Percentiles rank a stretch among this genome's conserved stretches.
These are phyloP conservation scores for Amylocarpus encephaloides DNA, from an alignment of 2,329 filamentous ascomycete species.

Conservation along the genomic window DNA sequence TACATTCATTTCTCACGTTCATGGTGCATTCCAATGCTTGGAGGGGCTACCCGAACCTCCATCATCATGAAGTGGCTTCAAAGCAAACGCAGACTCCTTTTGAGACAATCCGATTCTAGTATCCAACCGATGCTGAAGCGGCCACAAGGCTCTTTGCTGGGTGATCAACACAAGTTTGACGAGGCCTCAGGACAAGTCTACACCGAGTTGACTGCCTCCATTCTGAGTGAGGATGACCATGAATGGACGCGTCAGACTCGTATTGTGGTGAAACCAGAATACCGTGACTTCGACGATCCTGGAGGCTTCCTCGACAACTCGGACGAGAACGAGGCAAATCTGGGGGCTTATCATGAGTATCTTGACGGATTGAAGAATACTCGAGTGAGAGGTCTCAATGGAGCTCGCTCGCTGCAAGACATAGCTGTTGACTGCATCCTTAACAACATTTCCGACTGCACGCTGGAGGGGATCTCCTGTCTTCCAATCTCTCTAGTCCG, in stretches of 20 bases:
- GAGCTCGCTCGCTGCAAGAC: slow-evolving; percentile 21
- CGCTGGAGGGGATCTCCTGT: slow-evolving; percentile 16
- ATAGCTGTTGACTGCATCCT: slow-evolving; percentile 20
- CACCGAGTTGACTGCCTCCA: slow-evolving; percentile 19
- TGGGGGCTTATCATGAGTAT: slow-evolving; percentile 7
- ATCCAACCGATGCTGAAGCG: neutral
- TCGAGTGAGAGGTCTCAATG: slow-evolving; percentile 7
- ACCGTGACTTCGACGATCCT: slow-evolving; percentile 5
- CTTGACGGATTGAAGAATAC: slow-evolving; percentile 9
- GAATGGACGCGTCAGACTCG: slow-evolving; percentile 18
- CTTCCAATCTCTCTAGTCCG: slow-evolving; percentile 17
- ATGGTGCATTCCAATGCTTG: no score
- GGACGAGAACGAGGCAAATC: neutral
- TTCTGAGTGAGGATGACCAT: slow-evolving; percentile 14
- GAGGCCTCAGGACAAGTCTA: slow-evolving; percentile 27
- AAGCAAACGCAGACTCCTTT: slow-evolving; percentile 4
- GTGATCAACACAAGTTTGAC: slow-evolving; percentile 20
- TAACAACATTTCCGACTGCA: slow-evolving; percentile 19
- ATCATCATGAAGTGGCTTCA: slow-evolving; percentile 8
- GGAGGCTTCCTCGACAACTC: neutral
- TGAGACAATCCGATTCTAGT: neutral
- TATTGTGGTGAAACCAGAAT: slow-evolving; percentile 10
- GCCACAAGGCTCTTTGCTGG: neutral
- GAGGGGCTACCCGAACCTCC: neutral
- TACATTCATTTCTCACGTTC: no score